Conservation (phyloP, 176 grass and related monocot species). For the Oryza glaberrima region DNA sequence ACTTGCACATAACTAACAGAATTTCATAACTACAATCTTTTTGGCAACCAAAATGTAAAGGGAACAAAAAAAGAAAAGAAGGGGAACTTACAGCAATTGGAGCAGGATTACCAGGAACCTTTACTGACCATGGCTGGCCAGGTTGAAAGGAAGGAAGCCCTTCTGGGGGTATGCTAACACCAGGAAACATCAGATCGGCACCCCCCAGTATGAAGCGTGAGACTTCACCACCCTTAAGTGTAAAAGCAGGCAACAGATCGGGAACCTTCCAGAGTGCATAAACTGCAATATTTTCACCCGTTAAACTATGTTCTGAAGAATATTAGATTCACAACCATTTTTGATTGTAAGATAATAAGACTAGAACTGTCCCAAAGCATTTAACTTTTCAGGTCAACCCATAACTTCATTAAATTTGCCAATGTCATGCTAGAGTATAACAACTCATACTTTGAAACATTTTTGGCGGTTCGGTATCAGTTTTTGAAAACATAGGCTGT, state of each 20-base stretch:
- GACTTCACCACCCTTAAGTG: slow-evolving; percentile 89
- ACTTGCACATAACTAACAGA: slow-evolving; percentile 33
- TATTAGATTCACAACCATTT: slow-evolving; percentile 11
- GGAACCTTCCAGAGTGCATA: slow-evolving; percentile 90
- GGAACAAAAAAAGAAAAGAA: neutral
- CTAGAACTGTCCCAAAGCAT: neutral
- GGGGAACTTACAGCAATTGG: slow-evolving; percentile 85
- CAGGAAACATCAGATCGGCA: slow-evolving; percentile 98
- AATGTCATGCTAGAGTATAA: neutral
- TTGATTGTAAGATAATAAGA: slow-evolving; percentile 10
- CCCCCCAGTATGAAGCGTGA: slow-evolving; percentile 80
- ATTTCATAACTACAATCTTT: slow-evolving; percentile 7
- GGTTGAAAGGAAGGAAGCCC: slow-evolving; percentile 81
- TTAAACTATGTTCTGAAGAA: slow-evolving; percentile 28
- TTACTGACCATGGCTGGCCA: slow-evolving; percentile 87
- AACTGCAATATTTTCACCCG: slow-evolving; percentile 62
- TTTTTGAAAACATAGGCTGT: neutral
- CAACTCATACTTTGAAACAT: neutral
- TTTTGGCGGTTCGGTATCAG: neutral
- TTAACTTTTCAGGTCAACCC: neutral
- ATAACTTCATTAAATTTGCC: slow-evolving; percentile 13
- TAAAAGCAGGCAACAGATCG: slow-evolving; percentile 84
- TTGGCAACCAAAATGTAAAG: neutral
- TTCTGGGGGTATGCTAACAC: slow-evolving; percentile 77
- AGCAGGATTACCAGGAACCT: slow-evolving; percentile 85